Conservation (phyloP, 2,329 filamentous ascomycete genomes). For the Botrytis fragariae region DNA sequence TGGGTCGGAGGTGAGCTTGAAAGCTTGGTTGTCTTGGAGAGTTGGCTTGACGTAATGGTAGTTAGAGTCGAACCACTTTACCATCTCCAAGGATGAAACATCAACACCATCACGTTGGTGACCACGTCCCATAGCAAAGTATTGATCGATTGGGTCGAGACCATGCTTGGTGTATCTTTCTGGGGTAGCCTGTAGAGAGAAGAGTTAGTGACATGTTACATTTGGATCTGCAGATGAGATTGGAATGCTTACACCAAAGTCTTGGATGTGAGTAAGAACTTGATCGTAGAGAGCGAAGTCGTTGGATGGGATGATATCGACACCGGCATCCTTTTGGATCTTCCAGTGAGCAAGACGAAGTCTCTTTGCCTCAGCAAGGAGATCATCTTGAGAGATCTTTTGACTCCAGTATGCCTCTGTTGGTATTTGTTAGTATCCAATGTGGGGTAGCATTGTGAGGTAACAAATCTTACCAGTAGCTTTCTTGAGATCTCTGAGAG, state of each 20-base stretch:
- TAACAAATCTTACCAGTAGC: slow-evolving; percentile 56
- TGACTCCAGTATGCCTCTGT: slow-evolving; percentile 90
- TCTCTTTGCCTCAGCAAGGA: slow-evolving; percentile 93
- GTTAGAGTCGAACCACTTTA: slow-evolving; percentile 99
- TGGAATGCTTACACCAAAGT: slow-evolving; percentile 74
- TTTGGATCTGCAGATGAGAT: neutral
- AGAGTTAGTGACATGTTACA: slow-evolving; percentile 20
- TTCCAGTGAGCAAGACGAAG: slow-evolving; percentile 97
- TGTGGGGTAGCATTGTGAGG: slow-evolving; percentile 15
- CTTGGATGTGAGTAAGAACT: slow-evolving; percentile 95
- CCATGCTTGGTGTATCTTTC: slow-evolving; percentile 91
- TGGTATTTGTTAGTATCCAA: slow-evolving; percentile 13
- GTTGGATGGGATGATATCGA: slow-evolving; percentile 98
- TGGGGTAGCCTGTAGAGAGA: slow-evolving; percentile 66
- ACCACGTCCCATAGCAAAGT: slow-evolving; percentile 99
- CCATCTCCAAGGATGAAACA: slow-evolving; percentile 95
- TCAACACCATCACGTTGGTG: slow-evolving; percentile 94
- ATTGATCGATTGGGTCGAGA: slow-evolving; percentile 87
- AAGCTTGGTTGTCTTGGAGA: slow-evolving; percentile 92
- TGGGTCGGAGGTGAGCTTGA: slow-evolving; percentile 81
- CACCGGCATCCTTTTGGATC: slow-evolving; percentile 98
- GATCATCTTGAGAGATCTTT: slow-evolving; percentile 88
- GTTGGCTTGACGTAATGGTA: slow-evolving; percentile 99
- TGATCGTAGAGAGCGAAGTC: slow-evolving; percentile 99
- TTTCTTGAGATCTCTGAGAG: slow-evolving; percentile 99